Base-by-base conservation (phyloP, 1,139 yeast genomes). In the Suhomyces coccinellae region DNA sequence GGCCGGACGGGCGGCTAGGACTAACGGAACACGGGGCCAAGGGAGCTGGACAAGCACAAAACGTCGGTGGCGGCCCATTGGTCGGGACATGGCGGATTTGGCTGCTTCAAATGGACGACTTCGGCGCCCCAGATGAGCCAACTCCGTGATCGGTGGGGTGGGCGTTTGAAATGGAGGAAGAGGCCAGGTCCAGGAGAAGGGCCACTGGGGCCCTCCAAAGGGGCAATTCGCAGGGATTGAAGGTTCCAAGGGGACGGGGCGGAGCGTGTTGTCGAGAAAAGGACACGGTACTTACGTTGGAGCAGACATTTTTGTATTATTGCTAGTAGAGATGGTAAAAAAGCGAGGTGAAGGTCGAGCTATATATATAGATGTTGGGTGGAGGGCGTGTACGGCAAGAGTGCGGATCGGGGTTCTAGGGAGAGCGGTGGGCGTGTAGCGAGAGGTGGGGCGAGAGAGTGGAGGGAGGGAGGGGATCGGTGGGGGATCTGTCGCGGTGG, bases 201-300 rank as follows among this genome's bases (percentile, higher is more conserved):
- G 24, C 20, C 24, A 20, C 24, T 9, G 7, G 24, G 24, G 24
- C 24, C 8, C 9, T 20, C 2, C 6, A 12, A 26, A 12, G 2
- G 29, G 29, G n/a, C 29, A 26, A 26, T 26, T 22, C n/a, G 13
- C 1, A 6, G 36, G 28, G 28, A 34, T 34, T 24, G 36, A 13
- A 24, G 17, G 11, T 7, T 27, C 12, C 29, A 11, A 4, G 13
- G 3, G 20, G 24, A 11, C n/a, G 6, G 22, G 14, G 4, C 29
- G 22, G 29, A 5, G 28, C 22, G 36, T 4, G 38, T 16, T 30
- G 40, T 30, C 13, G 29, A 12, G 27, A 13, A 11, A 20, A 8
- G n/a, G 13, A 16, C 16, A 11, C n/a, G 29, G 43, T 66, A 71
- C 77, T 55, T 71, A 71, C 77, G 71, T 67, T 59, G 75, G 75